These are phyloP conservation scores for Angomonas ambiguus DNA, from an alignment of 208 protist genomes.

Conservation along the genomic window DNA sequence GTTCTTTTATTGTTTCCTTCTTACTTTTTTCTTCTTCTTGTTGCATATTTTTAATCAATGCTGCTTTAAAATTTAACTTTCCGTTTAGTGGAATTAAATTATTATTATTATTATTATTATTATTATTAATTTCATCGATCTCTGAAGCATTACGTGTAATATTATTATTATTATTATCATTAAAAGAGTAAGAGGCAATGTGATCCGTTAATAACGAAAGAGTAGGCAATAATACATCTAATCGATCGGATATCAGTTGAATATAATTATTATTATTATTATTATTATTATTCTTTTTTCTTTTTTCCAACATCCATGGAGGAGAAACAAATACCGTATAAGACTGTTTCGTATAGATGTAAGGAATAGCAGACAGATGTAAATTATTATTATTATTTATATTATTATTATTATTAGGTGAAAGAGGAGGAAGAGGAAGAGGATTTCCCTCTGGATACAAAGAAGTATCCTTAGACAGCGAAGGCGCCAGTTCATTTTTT, in stretches of 20 bases:
- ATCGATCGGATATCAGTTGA: neutral
- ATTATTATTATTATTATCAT: too few species aligned
- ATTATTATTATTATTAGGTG: too few species aligned
- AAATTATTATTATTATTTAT: too few species aligned
- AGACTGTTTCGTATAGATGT: too few species aligned
- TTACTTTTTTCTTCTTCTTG: neutral
- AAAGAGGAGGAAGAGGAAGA: too few species aligned
- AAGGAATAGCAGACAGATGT: too few species aligned
- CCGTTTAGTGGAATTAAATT: neutral
- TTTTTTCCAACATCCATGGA: neutral
- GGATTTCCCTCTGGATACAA: too few species aligned
- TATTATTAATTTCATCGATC: neutral
- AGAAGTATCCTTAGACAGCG: too few species aligned
- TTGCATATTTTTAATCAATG: neutral
- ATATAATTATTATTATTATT: conserved; percentile 4
- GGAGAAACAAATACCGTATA: neutral
- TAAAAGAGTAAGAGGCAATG: neutral
- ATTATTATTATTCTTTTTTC: conserved; percentile 4
- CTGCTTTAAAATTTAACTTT: neutral
- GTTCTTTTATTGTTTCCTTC: neutral
- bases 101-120: conserved; percentile 4
- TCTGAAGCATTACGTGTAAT: neutral
- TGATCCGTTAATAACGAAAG: neutral
- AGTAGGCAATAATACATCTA: neutral
- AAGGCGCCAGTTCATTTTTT: too few species aligned